These are phyloP conservation scores for Cutaneotrichosporon sp. DNA, from an alignment of 1,284 basidiomycete species.

Conservation along the genomic window DNA sequence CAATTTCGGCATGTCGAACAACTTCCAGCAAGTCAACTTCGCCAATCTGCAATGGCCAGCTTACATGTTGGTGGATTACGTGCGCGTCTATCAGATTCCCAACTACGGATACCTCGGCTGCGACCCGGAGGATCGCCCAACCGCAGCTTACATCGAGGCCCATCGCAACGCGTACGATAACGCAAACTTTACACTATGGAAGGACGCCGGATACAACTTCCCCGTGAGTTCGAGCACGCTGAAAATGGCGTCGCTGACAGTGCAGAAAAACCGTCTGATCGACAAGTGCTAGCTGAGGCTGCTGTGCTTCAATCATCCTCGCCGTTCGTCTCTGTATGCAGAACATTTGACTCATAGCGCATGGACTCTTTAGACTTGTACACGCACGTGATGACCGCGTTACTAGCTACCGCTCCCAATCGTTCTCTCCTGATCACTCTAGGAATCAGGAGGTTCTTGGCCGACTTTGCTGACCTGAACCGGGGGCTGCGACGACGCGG, in stretches of 20 bases:
- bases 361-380: background rate
- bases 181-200: constrained; percentile 41
- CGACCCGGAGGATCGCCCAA: constrained; percentile 72
- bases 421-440: too few relatives aligned
- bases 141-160: constrained; percentile 49
- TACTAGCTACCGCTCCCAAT: too few relatives aligned
- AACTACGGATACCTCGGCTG: constrained; percentile 68
- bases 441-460: background rate
- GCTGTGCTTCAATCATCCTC: background rate
- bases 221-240: constrained; percentile 35
- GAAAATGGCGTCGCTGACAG: background rate
- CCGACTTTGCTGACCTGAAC: background rate
- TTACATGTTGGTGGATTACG: constrained; percentile 70
- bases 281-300: constrained; percentile 10
- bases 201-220: constrained; percentile 27
- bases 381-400: too few relatives aligned
- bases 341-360: constrained; percentile 2
- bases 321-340: constrained; percentile 8
- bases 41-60: constrained; percentile 63
- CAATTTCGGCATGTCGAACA: constrained; percentile 57
- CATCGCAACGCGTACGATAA: constrained; percentile 39
- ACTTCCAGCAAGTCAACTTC: constrained; percentile 57
- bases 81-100: constrained; percentile 70
- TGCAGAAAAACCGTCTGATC: constrained; percentile 20
- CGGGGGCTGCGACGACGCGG: background rate